phyloP scores from a whole-genome alignment of 75 land plant species.

The Pseudotsuga menziesii region DNA sequence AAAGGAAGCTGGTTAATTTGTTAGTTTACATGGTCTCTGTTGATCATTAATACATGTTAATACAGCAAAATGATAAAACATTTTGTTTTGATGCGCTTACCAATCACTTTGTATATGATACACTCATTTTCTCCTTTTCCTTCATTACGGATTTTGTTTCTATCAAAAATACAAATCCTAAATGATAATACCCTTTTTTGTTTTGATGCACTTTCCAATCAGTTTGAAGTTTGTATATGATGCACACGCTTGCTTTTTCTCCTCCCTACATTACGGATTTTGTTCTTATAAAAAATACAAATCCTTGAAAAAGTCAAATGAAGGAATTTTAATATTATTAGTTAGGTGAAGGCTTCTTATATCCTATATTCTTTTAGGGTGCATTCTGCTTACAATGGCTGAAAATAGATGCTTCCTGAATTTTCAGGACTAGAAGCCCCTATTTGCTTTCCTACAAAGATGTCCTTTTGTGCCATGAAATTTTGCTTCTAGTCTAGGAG shows the following conservation, averaged over 20 bases:
- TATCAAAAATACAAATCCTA: background rate
- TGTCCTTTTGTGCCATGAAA: background rate
- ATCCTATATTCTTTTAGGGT: background rate
- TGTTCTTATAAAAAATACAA: background rate
- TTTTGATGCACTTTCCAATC: background rate
- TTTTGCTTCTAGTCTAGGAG: background rate
- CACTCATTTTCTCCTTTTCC: background rate
- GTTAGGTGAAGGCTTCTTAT: background rate
- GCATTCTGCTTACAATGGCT: background rate
- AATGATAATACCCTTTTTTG: background rate
- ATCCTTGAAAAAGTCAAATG: background rate
- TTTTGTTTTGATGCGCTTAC: background rate
- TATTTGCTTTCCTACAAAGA: background rate
- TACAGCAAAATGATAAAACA: background rate
- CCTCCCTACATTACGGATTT: background rate
- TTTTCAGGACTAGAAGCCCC: background rate
- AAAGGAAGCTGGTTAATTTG: background rate
- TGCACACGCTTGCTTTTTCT: background rate
- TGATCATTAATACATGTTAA: background rate
- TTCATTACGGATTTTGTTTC: background rate
- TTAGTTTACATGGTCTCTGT: background rate
- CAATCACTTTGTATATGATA: background rate
- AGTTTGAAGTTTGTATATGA: background rate
- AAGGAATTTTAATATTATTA: background rate
- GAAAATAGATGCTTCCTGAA: conserved; percentile 1